Conservation (phyloP, 768 basidiomycete species). For the Boletus reticulatus region DNA sequence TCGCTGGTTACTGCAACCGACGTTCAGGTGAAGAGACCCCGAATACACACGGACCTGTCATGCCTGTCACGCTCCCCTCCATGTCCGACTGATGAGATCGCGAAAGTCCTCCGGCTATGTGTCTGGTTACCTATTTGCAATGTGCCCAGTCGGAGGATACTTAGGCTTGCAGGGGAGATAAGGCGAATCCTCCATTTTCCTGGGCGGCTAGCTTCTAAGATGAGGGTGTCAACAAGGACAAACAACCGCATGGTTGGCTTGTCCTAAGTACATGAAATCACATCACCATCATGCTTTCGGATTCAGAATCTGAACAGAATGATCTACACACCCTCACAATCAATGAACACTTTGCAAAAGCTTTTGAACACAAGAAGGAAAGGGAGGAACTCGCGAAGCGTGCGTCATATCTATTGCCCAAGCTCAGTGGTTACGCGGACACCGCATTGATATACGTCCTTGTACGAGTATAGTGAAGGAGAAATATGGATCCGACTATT, state of each 20-base stretch:
- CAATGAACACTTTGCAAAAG: constrained; percentile 77
- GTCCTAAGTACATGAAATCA: too few relatives aligned
- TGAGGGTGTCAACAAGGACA: neutral
- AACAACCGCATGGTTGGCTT: constrained; percentile 1
- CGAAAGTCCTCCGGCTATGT: too few relatives aligned
- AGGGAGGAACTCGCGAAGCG: constrained; percentile 79
- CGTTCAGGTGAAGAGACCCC: too few relatives aligned
- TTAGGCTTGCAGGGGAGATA: too few relatives aligned
- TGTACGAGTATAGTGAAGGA: constrained; percentile 59
- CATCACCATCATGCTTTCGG: constrained; percentile 41
- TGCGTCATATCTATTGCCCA: constrained; percentile 36
- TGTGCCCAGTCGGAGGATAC: too few relatives aligned
- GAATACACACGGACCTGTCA: too few relatives aligned
- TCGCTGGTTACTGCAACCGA: too few relatives aligned
- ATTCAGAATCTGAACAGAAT: constrained; percentile 46
- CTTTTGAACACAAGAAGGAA: constrained; percentile 80
- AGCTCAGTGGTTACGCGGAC: neutral
- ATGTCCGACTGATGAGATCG: too few relatives aligned
- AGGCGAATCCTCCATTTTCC: too few relatives aligned
- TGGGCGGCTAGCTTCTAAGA: too few relatives aligned
- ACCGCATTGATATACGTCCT: neutral
- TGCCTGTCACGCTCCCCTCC: too few relatives aligned
- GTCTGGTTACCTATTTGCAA: too few relatives aligned
- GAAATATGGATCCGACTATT: constrained; percentile 79
- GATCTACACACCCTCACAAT: constrained; percentile 55